Evolutionary conservation across 2,329 filamentous ascomycete species (phyloP).

Genomic region (Apiospora aurea): DNA sequence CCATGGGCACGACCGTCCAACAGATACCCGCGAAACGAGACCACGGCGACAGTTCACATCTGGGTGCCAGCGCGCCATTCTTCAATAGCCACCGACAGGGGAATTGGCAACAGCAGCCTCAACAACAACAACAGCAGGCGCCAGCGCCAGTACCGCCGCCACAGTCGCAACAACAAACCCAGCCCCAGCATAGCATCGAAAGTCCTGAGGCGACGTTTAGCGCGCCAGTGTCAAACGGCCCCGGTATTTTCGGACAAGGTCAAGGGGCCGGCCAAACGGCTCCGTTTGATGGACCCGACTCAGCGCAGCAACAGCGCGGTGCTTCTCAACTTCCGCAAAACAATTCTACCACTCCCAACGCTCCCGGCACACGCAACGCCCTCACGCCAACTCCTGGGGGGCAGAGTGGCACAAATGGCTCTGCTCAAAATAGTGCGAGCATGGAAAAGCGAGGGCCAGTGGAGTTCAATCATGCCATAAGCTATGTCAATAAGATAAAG

Average conservation of each 20-base stretch:
- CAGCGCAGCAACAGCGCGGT: slow-evolving; percentile 41
- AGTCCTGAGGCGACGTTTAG: slow-evolving; percentile 70
- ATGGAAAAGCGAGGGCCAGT: slow-evolving; percentile 91
- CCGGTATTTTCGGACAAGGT: slow-evolving; percentile 53
- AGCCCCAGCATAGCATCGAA: slow-evolving; percentile 65
- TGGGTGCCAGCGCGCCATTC: slow-evolving; percentile 50
- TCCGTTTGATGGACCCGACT: slow-evolving; percentile 42
- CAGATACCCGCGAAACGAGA: slow-evolving; percentile 70
- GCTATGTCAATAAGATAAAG: slow-evolving; percentile 99
- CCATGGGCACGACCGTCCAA: slow-evolving; percentile 95
- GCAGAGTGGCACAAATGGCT: slow-evolving; percentile 68
- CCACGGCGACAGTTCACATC: slow-evolving; percentile 50
- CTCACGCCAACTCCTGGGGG: slow-evolving; percentile 66
- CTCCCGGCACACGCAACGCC: slow-evolving; percentile 58
- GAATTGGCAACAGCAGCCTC: slow-evolving; percentile 59
- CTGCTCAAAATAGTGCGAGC: slow-evolving; percentile 61
- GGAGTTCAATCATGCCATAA: slow-evolving; percentile 99
- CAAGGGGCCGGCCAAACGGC: slow-evolving; percentile 42
- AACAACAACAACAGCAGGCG: slow-evolving; percentile 2
- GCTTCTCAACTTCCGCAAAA: slow-evolving; percentile 39
- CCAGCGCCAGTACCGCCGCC: slow-evolving; percentile 35
- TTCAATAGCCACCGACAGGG: slow-evolving; percentile 53
- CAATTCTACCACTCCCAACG: slow-evolving; percentile 48
- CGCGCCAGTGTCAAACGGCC: slow-evolving; percentile 60
- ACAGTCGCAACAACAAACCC: slow-evolving; percentile 51